Evolutionary conservation across 306 rosid species (phyloP).

Genomic region (Lathyrus oleraceus): DNA sequence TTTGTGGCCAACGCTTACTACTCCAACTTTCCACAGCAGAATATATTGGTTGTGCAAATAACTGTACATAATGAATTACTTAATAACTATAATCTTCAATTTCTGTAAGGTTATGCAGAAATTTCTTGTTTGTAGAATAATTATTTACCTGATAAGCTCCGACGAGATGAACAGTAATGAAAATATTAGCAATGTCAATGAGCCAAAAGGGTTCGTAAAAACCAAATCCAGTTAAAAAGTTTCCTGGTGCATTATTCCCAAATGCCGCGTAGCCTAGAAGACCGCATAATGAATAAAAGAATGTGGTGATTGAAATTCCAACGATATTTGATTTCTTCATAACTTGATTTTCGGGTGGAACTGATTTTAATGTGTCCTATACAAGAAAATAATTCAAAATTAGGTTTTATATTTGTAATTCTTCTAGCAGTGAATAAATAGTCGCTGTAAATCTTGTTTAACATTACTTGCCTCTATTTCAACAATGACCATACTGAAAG

Average conservation of each 20-base stretch:
- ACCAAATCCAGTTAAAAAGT: conserved; percentile 64
- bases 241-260: conserved; percentile 55
- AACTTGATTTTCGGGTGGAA: conserved; percentile 47
- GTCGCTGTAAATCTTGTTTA: no score
- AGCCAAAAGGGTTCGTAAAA: conserved; percentile 60
- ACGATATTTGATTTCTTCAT: conserved; percentile 42
- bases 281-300: conserved; percentile 49
- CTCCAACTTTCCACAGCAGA: conserved; percentile 33
- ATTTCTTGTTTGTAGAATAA: not conserved
- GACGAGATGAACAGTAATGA: conserved; percentile 47
- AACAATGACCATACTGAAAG: conserved; percentile 30
- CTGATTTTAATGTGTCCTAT: conserved; percentile 52
- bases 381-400: not conserved
- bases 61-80: conserved; percentile 21
- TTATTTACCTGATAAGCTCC: conserved; percentile 52
- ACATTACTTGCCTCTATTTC: conserved; percentile 46
- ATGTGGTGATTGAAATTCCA: conserved; percentile 31
- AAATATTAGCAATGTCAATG: conserved; percentile 46
- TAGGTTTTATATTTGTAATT: no score
- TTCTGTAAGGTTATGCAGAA: not conserved
- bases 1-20: conserved; percentile 43
- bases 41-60: conserved; percentile 43
- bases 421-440: no score
- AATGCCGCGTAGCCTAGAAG: conserved; percentile 50
- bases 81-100: not conserved